Conservation (phyloP, 2,329 filamentous ascomycete genomes). For the Raffaelea albimanens region DNA sequence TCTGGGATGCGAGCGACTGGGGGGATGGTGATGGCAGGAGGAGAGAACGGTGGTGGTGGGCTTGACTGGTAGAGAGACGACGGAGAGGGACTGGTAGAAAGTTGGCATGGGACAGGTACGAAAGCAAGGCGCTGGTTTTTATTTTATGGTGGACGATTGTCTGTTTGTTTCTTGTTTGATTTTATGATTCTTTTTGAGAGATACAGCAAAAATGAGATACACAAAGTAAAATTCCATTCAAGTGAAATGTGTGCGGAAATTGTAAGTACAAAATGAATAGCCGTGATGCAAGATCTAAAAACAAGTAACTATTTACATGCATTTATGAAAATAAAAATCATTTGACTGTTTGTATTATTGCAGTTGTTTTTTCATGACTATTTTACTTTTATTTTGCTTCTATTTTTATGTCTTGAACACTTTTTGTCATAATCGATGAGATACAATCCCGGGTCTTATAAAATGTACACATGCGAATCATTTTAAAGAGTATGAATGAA, state of each 20-base stretch:
- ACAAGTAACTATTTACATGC: not conserved
- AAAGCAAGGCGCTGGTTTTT: too few relatives aligned
- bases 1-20: constrained; percentile 21
- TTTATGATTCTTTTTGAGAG: too few relatives aligned
- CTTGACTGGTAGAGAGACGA: constrained; percentile 33
- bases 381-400: not conserved
- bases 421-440: too few relatives aligned
- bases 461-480: too few relatives aligned
- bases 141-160: too few relatives aligned
- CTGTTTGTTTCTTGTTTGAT: too few relatives aligned
- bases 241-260: too few relatives aligned
- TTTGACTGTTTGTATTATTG: not conserved
- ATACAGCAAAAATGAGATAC: too few relatives aligned
- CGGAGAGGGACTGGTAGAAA: not conserved
- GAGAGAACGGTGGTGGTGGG: constrained; percentile 22
- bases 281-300: not conserved
- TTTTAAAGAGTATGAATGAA: too few relatives aligned
- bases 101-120: too few relatives aligned
- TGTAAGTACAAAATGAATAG: constrained; percentile 1
- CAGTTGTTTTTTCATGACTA: not conserved
- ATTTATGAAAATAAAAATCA: not conserved
- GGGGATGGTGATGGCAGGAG: constrained; percentile 26
- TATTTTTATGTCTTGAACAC: not conserved
- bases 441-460: too few relatives aligned
- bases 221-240: too few relatives aligned